Evolutionary conservation across 768 basidiomycete species (phyloP).

Genomic region (Fomitopsis pulvina): DNA sequence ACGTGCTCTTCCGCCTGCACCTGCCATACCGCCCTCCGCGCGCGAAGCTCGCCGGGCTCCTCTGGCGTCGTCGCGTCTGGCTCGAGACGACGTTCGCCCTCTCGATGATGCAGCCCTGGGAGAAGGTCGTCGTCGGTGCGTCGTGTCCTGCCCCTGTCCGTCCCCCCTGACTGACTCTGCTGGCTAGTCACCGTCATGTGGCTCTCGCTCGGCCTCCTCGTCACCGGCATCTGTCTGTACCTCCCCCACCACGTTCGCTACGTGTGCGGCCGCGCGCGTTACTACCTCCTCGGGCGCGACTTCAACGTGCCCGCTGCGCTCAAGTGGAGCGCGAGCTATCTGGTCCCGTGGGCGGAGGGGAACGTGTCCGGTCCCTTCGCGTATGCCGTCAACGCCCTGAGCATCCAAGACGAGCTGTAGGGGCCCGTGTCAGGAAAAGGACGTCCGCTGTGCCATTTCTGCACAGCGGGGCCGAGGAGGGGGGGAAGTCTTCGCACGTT

Average conservation of each 20-base stretch:
- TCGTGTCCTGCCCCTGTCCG: constrained; percentile 18
- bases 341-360: background rate
- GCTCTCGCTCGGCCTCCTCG: constrained; percentile 36
- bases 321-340: background rate
- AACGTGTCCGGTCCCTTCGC: background rate
- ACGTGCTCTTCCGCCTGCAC: constrained; percentile 17
- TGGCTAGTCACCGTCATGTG: constrained; percentile 25
- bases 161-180: background rate
- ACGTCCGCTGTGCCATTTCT: no score
- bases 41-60: constrained; percentile 13
- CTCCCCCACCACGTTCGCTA: constrained; percentile 50
- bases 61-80: constrained; percentile 51
- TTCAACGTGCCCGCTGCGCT: background rate
- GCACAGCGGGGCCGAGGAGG: no score
- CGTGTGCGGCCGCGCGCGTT: constrained; percentile 46
- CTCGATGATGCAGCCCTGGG: constrained; percentile 62
- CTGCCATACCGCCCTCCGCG: constrained; percentile 23
- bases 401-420: background rate
- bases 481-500: no score
- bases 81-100: constrained; percentile 60
- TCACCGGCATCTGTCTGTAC: constrained; percentile 47
- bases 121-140: constrained; percentile 58
- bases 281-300: constrained; percentile 50
- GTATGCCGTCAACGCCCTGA: background rate
- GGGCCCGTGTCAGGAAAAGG: background rate